Percentiles rank a stretch among this genome's conserved stretches.
Evolutionary conservation across 176 grass and related monocot species (phyloP).

Genomic region (Oryza punctata): DNA sequence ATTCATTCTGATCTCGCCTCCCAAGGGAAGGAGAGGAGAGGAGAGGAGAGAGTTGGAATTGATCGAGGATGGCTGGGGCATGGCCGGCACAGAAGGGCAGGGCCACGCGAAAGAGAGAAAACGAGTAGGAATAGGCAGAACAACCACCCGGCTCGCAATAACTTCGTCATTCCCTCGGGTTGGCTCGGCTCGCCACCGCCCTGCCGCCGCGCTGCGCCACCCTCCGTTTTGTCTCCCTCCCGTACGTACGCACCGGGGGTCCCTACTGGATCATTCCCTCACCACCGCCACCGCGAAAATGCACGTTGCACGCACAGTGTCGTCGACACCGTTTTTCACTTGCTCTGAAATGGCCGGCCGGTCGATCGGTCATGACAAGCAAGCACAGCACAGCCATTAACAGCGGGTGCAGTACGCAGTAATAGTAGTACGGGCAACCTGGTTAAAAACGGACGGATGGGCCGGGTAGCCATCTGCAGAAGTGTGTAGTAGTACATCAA

Average conservation of each 20-base stretch:
- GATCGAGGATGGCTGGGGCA: neutral
- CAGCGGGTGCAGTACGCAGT: no score
- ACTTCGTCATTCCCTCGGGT: constrained; percentile 35
- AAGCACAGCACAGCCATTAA: no score
- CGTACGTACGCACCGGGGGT: neutral
- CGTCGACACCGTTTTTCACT: neutral
- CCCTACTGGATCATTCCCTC: neutral
- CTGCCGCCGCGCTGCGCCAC: neutral
- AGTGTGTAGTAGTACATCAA: no score
- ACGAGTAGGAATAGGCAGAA: neutral
- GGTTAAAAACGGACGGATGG: neutral
- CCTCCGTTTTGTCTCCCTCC: constrained; percentile 58
- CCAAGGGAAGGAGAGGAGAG: constrained; percentile 1
- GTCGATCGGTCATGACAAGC: no score
- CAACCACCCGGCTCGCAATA: constrained; percentile 34
- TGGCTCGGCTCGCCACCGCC: neutral
- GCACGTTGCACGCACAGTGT: neutral
- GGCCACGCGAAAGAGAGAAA: neutral
- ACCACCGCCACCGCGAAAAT: neutral
- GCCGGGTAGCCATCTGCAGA: no score
- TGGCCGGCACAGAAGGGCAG: neutral
- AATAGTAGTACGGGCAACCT: neutral
- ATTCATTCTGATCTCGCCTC: constrained; percentile 57
- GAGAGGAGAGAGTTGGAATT: neutral
- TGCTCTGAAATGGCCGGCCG: neutral